phyloP scores from a whole-genome alignment of 352 stramenopile species.

The Phytophthora idaei region DNA sequence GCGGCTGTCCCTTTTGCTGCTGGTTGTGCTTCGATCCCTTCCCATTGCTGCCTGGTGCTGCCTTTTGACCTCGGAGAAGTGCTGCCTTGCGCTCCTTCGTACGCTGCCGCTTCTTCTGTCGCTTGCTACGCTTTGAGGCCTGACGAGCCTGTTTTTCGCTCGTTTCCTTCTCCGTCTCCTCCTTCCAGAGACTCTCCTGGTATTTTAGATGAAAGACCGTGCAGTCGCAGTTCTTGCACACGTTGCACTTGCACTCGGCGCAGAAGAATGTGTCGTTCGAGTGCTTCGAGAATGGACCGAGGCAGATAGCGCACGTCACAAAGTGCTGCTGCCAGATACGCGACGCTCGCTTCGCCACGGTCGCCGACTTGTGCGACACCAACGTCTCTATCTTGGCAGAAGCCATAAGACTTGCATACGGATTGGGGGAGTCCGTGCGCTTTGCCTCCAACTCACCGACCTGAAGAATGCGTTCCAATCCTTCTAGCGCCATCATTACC shows the following conservation, averaged over 20 bases:
- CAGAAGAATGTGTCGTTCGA: constrained; percentile 96
- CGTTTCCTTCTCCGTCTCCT: constrained; percentile 93
- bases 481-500: constrained; percentile 99
- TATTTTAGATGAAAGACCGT: constrained; percentile 98
- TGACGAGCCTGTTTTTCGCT: constrained; percentile 90
- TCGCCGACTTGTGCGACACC: constrained; percentile 94
- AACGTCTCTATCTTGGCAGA: constrained; percentile 93
- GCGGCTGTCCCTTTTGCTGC: constrained; percentile 42
- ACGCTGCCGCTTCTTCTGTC: constrained; percentile 84
- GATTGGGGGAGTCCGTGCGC: constrained; percentile 84
- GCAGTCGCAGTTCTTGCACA: constrained; percentile 97
- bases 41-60: constrained; percentile 29
- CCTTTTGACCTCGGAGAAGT: constrained; percentile 49
- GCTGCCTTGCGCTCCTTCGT: constrained; percentile 86
- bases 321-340: constrained; percentile 99
- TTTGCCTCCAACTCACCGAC: constrained; percentile 92
- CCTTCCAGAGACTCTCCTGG: constrained; percentile 95
- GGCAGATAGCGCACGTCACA: constrained; percentile 97
- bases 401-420: constrained; percentile 90
- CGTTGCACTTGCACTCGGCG: constrained; percentile 98
- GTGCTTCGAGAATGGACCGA: constrained; percentile 95
- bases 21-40: constrained; percentile 42
- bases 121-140: constrained; percentile 84
- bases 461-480: constrained; percentile 96
- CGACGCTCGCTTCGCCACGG: constrained; percentile 94